Conservation (phyloP, 2,329 filamentous ascomycete species). For the Cladosporium velox region DNA sequence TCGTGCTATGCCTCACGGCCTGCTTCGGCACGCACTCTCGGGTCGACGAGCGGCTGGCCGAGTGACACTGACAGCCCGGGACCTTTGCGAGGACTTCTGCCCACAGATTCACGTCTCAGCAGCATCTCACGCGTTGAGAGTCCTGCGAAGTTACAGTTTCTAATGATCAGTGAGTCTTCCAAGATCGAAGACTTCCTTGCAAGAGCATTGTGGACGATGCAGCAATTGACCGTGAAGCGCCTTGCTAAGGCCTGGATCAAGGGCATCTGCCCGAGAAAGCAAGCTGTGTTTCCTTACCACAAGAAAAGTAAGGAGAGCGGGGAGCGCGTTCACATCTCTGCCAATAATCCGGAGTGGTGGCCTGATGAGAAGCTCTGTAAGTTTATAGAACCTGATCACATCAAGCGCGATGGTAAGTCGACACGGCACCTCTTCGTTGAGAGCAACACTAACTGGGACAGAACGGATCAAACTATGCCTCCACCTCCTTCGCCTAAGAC, state of each 20-base stretch:
- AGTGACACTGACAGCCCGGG: not conserved
- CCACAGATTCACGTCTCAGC: not conserved
- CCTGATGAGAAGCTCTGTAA: conserved; percentile 49
- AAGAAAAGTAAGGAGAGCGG: conserved; percentile 47
- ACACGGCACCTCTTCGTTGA: not conserved
- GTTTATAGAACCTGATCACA: conserved; percentile 73
- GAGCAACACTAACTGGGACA: conserved; percentile 24
- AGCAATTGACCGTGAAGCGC: conserved; percentile 71
- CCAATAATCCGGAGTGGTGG: conserved; percentile 39
- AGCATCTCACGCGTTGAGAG: not conserved
- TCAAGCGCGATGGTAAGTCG: conserved; percentile 64
- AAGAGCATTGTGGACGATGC: conserved; percentile 63
- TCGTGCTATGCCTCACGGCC: not conserved
- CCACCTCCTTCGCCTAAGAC: conserved; percentile 36
- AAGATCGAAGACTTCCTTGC: conserved; percentile 59
- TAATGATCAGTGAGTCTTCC: conserved; percentile 21
- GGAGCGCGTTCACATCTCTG: conserved; percentile 31
- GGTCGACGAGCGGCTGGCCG: not conserved
- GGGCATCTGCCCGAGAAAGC: conserved; percentile 74
- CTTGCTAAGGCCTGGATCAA: conserved; percentile 78
- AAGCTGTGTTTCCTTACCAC: conserved; percentile 71
- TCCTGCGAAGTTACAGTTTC: not conserved
- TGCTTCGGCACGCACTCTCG: not conserved
- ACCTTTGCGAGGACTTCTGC: not conserved
- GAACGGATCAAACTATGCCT: conserved; percentile 35